Base-by-base conservation (phyloP, 1,284 basidiomycete species). In the Golubevia sp. region DNA sequence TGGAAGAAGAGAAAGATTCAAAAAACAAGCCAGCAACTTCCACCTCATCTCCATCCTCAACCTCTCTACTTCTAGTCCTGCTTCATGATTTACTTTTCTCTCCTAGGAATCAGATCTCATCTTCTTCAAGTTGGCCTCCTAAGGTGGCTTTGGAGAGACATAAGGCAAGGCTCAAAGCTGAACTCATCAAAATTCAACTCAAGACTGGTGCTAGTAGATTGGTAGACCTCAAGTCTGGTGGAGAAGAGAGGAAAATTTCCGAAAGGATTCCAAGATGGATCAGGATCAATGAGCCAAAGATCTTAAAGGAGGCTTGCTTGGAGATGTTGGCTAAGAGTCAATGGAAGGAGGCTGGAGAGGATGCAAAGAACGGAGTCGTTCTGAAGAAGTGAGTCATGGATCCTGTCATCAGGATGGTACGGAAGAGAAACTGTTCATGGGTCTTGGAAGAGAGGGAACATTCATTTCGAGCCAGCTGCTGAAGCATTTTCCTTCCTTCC, bases 101-200 rank as follows among this genome's bases (percentile, higher is more conserved):
- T 6, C 62, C 70, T 11, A 55, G 56, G 7, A 66, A 76, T 3
- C 70, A 73, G 5, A 79, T 81, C 49, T 71, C 76, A 30, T 74
- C 79, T 0, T 64, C 71, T 21, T 66, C 68, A 44, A 65, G 66
- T 0, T 83, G 78, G 78, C 76, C 76, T 2, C 80, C 80, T 0
- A 67, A 67, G 20, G 63, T 62, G 20, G 51, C 64, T 1, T 58
- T 83, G 11, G 73, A 71, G 58, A 88, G 91, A 51, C 93, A 97
- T 82, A 92, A 92, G 78, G 91, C 94, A 3, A 88, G 94, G n/a
- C 86, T 98, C 3, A 88, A 90, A 66, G 89, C 92, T 61, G 93
- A 96, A 84, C 88, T 96, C 55, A 90, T 91, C 62, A 90, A 90
- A 74, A 85, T 93, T 62, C 95, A 96, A 84, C 89, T 97, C 8